These are phyloP conservation scores for Kodamaea hsintzibuensis DNA, from an alignment of 805 yeast genomes.

Conservation along the genomic window DNA sequence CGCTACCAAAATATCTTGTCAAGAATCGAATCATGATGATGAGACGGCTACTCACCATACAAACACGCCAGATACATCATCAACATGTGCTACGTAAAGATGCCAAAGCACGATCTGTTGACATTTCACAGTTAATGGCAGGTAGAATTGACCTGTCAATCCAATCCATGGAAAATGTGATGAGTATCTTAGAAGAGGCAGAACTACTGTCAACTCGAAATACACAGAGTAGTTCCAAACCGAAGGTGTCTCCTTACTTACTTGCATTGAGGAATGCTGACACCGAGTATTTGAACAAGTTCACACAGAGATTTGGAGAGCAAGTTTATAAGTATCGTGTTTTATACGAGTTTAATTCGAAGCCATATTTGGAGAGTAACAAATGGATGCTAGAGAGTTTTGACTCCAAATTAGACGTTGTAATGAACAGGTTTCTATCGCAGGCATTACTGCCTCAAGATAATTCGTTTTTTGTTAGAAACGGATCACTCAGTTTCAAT, in stretches of 20 bases:
- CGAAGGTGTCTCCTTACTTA: slow-evolving; percentile 9
- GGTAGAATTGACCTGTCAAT: slow-evolving; percentile 12
- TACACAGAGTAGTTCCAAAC: not conserved
- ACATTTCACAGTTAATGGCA: slow-evolving; percentile 5
- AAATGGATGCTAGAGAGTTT: slow-evolving; percentile 8
- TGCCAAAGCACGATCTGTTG: not conserved
- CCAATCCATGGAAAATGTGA: slow-evolving; percentile 15
- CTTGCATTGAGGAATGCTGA: slow-evolving; percentile 12
- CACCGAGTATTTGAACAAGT: slow-evolving; percentile 14
- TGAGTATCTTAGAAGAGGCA: slow-evolving; percentile 14
- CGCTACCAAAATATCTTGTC: not conserved
- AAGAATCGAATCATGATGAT: not conserved
- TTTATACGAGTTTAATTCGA: slow-evolving; percentile 12
- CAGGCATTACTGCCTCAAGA: slow-evolving; percentile 3
- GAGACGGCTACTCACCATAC: not conserved
- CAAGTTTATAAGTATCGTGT: slow-evolving; percentile 13
- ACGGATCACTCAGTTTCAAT: slow-evolving; percentile 7
- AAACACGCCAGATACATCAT: not conserved
- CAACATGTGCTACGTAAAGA: not conserved
- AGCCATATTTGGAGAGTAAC: slow-evolving; percentile 14
- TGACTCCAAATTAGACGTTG: slow-evolving; percentile 4
- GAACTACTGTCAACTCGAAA: slow-evolving; percentile 8
- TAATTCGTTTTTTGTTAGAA: slow-evolving; percentile 14
- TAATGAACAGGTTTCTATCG: slow-evolving; percentile 5
- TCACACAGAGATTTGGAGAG: slow-evolving; percentile 14